Evolutionary conservation across 805 yeast genomes (phyloP).

Genomic region (Yarrowia porcina): DNA sequence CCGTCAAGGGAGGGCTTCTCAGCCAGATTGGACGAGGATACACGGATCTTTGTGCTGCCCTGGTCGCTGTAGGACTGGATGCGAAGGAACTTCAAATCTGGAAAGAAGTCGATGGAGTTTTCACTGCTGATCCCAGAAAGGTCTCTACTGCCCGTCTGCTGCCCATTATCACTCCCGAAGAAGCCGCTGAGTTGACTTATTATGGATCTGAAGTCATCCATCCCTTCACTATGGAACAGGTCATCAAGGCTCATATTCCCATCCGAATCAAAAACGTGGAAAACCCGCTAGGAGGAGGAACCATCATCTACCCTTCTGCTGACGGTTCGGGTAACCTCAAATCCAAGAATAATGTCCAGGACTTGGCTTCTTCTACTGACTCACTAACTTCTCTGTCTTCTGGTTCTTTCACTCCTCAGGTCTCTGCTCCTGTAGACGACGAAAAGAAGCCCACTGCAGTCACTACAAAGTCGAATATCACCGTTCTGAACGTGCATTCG

Average conservation of each 20-base stretch:
- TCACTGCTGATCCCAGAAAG: slow-evolving; percentile 97
- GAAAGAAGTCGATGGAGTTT: slow-evolving; percentile 99
- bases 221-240: slow-evolving; percentile 98
- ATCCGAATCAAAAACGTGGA: slow-evolving; percentile 94
- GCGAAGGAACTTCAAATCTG: slow-evolving; percentile 96
- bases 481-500: slow-evolving; percentile 89
- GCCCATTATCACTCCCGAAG: slow-evolving; percentile 92
- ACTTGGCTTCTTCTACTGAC: slow-evolving; percentile 15
- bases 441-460: slow-evolving; percentile 76
- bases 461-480: slow-evolving; percentile 88
- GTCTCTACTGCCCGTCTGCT: slow-evolving; percentile 85
- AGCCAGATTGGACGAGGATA: slow-evolving; percentile 96
- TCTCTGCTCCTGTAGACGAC: slow-evolving; percentile 8
- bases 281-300: slow-evolving; percentile 90
- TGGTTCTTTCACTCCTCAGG: slow-evolving; percentile 20
- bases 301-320: slow-evolving; percentile 79
- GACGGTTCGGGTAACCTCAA: slow-evolving; percentile 24
- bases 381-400: slow-evolving; percentile 10
- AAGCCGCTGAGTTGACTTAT: slow-evolving; percentile 96
- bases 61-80: slow-evolving; percentile 84
- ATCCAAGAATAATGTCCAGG: neutral
- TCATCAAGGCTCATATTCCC: slow-evolving; percentile 91
- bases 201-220: slow-evolving; percentile 98
- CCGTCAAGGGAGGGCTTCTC: slow-evolving; percentile 91
- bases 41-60: slow-evolving; percentile 96